Base-by-base conservation (phyloP, 768 basidiomycete genomes). In the Boletus reticuloceps region DNA sequence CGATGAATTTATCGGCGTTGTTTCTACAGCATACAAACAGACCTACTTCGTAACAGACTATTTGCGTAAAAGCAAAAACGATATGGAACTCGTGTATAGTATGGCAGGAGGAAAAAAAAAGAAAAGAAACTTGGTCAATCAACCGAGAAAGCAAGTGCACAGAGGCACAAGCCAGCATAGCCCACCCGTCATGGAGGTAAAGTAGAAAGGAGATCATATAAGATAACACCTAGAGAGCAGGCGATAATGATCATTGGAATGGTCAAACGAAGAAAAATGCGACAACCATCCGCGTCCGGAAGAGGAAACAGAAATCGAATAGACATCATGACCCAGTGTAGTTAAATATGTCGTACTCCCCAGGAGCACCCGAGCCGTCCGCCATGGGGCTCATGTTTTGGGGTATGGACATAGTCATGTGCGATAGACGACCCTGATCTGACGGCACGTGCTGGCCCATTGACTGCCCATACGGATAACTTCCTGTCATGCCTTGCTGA, bases 291-390 rank as follows among this genome's bases (percentile, higher is more conserved):
- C 63, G 47, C 45, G 41, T 58, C 59, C 60, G 52, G 44, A 22
- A 53, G 47, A 51, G 54, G 50, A 57, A 56, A 54, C 45, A 25
- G 40, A 27, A 49, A 62, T 64, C 48, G 53, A 38, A 49, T 25
- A 54, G 53, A 50, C 47, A 56, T 66, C 67, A 73, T 74, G 69
- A 76, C 53, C 74, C 73, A 60, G 71, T 75, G 81, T 84, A 86
- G 65, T 81, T 82, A 67, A 84, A 82, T 58, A 83, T 70, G 58
- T 84, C 83, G 61, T 82, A 80, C 52, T 85, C 84, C 62, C 66
- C 74, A 50, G 65, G 54, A 53, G 56, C 50, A 45, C 71, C 73
- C 51, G 72, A 67, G 63, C 73, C 74, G 63, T 82, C 81, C 62
- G 65, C 66, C 52, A 72, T 68, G 54, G 75, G 73, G 51, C 66